Evolutionary conservation across 495 filamentous ascomycete species (phyloP), one percentile per base, ranked within the genome.

Genomic region (Darksidea phi): DNA sequence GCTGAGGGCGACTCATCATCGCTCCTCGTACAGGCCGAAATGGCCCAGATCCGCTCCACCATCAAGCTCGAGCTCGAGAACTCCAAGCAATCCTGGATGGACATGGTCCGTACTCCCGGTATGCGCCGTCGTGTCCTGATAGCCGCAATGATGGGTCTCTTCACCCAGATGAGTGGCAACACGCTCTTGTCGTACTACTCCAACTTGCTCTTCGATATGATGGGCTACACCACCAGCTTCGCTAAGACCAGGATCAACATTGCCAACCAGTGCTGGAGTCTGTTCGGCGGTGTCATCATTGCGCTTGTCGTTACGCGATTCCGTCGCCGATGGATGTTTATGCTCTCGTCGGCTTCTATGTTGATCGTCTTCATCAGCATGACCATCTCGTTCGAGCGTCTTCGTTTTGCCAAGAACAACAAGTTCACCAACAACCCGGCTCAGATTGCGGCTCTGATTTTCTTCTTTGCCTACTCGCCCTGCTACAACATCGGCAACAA

Each of bases 221-320:
- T 70, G 47, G 67, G 67, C 23, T 67, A 66, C 67, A 72, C 60
- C 2, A 61, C 52, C 18, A 42, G 36, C 24, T 45, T 26, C 10
- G 38, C 51, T 4, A 67, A 70, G 50, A 53, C 56, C 11, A n/a
- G 60, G 15, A 57, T 72, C 38, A 71, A 70, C 64, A 52, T 71
- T 10, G 64, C 59, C 7, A 59, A 60, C 17, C 50, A 66, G 11
- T 69, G 63, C 51, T 71, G 63, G 64, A 63, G 59, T 37, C 48
- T 71, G 6, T 37, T 70, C 36, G 63, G 52, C n/a, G 67, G 48
- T 18, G 20, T 46, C 21, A 54, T 28, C 15, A 49, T 54, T 36
- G 67, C 69, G 11, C 55, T 70, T n/a, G 25, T 69, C 24, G 61
- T 66, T 12, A 53, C 57, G 6, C 53, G 59, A 11, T 57, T 69